Evolutionary conservation across 2,329 filamentous ascomycete genomes (phyloP), one percentile per base, ranked within the genome.

Genomic region (Shiraia sp.): DNA sequence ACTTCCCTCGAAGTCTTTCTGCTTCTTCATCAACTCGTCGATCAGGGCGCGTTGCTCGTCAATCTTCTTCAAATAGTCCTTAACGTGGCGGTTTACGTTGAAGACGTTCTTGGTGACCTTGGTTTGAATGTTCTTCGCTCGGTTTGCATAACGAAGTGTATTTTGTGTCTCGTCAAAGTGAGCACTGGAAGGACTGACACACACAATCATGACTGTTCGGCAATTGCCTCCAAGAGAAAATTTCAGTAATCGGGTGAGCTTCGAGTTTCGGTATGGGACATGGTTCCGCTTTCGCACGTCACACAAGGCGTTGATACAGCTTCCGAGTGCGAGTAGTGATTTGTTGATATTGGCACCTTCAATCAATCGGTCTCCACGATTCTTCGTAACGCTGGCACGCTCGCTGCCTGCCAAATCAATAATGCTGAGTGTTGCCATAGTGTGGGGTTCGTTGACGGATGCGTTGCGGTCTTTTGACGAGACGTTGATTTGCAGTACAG

Each of bases 331-430:
- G 12, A 99, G 82, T 2, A 99, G 79, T 1, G 93, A 99, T 66
- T 97, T 96, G 81, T 99, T 99, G 81, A 99, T 99, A 71, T 99
- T 99, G 59, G 93, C 93, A 51, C 93, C 93, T 71, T 99, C 93
- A 10, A 91, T 78, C 26, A 99, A 75, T 26, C 93, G 81, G 66
- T 96, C 92, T 41, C 93, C 93, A 40, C 93, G 79, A 69, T 99
- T 99, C 74, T 96, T 96, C 14, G 93, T 99, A 16, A 91, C 93
- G 42, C 91, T 96, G 1, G 93, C 93, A 58, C 93, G 84, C 72
- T 99, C 93, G 53, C 91, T 97, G 36, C 93, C 93, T 4, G 93
- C 93, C 57, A 99, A 75, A 75, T 99, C 93, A 67, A 99, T 99
- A 61, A 99, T 97, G 66, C 92, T 97, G 31, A 99, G 79, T 0